These are phyloP conservation scores for Penicillium daleae DNA, from an alignment of 495 filamentous ascomycete genomes.

Conservation along the genomic window DNA sequence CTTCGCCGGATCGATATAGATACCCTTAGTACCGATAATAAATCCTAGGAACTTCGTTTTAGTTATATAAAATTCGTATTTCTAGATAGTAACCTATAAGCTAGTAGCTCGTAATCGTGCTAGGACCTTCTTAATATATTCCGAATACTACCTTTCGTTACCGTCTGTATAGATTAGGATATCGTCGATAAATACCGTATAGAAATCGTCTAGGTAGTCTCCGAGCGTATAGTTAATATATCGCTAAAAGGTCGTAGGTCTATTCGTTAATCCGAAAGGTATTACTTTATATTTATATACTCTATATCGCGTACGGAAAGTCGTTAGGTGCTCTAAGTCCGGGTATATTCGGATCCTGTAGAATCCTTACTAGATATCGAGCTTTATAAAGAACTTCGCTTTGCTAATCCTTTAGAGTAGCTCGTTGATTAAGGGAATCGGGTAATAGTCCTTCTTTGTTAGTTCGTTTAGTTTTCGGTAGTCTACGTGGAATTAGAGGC, in stretches of 20 bases:
- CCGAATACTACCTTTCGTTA: not conserved
- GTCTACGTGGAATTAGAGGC: slow-evolving; percentile 49
- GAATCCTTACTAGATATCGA: slow-evolving; percentile 48
- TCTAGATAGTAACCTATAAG: slow-evolving; percentile 18
- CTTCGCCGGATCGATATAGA: slow-evolving; percentile 27
- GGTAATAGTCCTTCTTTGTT: slow-evolving; percentile 48
- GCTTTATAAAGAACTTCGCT: slow-evolving; percentile 46
- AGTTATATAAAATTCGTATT: slow-evolving; percentile 33
- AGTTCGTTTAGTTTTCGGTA: slow-evolving; percentile 48
- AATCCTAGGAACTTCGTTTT: slow-evolving; percentile 21
- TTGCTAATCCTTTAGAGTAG: slow-evolving; percentile 30
- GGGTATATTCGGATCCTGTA: slow-evolving; percentile 35
- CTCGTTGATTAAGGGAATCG: slow-evolving; percentile 50
- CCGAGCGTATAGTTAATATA: slow-evolving; percentile 5
- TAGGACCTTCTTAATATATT: not conserved
- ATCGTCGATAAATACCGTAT: slow-evolving; percentile 8
- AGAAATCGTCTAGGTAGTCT: slow-evolving; percentile 10
- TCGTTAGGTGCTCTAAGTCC: not conserved
- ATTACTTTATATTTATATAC: slow-evolving; percentile 12
- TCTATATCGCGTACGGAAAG: not conserved
- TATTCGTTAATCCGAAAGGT: slow-evolving; percentile 11
- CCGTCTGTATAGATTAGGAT: slow-evolving; percentile 3
- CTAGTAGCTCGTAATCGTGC: not conserved
- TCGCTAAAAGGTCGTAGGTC: slow-evolving; percentile 5
- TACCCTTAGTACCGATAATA: slow-evolving; percentile 17